Base-by-base conservation (phyloP, 2,329 filamentous ascomycete species). In the Neurospora sp. region DNA sequence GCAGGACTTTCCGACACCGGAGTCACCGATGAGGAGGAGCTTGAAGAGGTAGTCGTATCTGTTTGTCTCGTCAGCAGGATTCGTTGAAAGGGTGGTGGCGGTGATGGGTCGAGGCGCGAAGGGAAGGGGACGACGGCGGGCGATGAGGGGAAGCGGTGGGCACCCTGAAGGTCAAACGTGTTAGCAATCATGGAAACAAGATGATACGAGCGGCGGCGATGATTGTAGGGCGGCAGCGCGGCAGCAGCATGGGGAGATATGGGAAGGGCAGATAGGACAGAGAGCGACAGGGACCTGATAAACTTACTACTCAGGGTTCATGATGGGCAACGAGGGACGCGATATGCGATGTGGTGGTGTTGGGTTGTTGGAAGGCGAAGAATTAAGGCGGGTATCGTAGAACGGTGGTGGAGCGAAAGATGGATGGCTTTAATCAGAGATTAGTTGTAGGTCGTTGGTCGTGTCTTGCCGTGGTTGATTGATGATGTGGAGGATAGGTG, bases 21-120 rank as follows among this genome's bases (percentile, higher is more conserved):
- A 99, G 83, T 99, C 96, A 84, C 96, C 96, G 90, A 99, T 99
- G 86, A 99, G 95, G 84, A 99, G 93, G 76, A 99, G 93, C 90
- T 99, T 99, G 90, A 99, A 99, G 80, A 99, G 93, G 84, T 99
- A 99, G 83, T 99, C 96, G 92, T 99, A 99, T 96, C 96, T 98
- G 80, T 72, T 70, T 67, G 33, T 36, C 66, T 71, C 15, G 73
- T 81, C 70, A 79, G 77, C 67, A 68, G 68, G 70, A 15, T 6
- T n/a, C 3, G 19, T 23, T 15, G 66, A 13, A 10, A 38, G 10
- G 42, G 67, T 19, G 23, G 15, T 11, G 23, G 66, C 19, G 40
- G n/a, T 62, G 13, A 42, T 36, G 13, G 33, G 40, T 62, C 66
- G 62, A 28, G 67, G 42, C 39, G 58, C 46, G 67, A 67, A 70